These are phyloP conservation scores for Dissophora globulifera DNA, from an alignment of 192 early-diverging fungal genomes.

Conservation along the genomic window DNA sequence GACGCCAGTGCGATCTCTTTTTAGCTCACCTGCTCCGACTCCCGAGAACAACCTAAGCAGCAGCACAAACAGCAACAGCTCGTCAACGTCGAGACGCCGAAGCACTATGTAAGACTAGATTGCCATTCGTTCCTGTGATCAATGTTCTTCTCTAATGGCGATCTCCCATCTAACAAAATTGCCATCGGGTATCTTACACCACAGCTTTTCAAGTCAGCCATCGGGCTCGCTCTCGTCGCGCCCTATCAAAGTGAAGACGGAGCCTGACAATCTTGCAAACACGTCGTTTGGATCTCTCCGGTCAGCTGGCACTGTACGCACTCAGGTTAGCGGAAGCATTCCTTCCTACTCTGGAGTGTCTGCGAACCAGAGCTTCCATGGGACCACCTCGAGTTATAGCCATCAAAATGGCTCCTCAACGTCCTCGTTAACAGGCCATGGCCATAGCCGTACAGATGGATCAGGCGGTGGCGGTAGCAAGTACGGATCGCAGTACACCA, in stretches of 20 bases:
- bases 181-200: no score
- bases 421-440: slow-evolving; percentile 1
- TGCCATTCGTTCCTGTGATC: no score
- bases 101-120: slow-evolving; percentile 49
- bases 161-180: no score
- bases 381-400: not conserved
- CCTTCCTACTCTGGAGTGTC: not conserved
- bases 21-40: slow-evolving; percentile 16
- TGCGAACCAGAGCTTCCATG: slow-evolving; percentile 35
- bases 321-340: slow-evolving; percentile 8
- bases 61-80: slow-evolving; percentile 27
- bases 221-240: slow-evolving; percentile 16
- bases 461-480: slow-evolving; percentile 18
- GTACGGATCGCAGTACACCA: slow-evolving; percentile 45
- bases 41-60: slow-evolving; percentile 13
- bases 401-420: no score
- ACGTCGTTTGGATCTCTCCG: slow-evolving; percentile 34
- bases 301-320: slow-evolving; percentile 6
- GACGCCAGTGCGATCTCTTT: slow-evolving; percentile 48
- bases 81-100: slow-evolving; percentile 30
- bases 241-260: slow-evolving; percentile 45
- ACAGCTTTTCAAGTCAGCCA: slow-evolving; percentile 36
- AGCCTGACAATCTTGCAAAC: slow-evolving; percentile 11
- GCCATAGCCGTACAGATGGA: slow-evolving; percentile 3
- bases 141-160: no score